Percentiles rank a stretch among this genome's conserved stretches.
Conservation (phyloP, 768 basidiomycete genomes). For the Phanerodontia chrysosporium region DNA sequence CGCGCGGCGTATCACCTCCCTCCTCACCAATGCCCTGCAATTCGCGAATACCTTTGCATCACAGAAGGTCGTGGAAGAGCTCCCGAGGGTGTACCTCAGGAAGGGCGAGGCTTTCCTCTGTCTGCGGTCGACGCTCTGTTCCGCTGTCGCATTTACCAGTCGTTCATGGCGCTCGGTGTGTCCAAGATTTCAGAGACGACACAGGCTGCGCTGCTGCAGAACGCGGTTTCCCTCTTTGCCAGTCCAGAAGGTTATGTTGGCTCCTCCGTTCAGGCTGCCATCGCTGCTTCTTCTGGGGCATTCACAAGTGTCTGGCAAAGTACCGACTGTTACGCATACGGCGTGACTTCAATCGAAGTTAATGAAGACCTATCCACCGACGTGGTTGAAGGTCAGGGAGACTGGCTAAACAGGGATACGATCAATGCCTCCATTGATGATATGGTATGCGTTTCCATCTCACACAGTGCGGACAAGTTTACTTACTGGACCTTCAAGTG, state of each 20-base stretch:
- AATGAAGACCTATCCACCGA: slow-evolving; percentile 33
- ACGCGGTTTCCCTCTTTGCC: slow-evolving; percentile 76
- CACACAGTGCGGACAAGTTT: background rate
- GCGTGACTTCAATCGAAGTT: slow-evolving; percentile 69
- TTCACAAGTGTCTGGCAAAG: slow-evolving; percentile 86
- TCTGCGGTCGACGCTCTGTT: slow-evolving; percentile 80
- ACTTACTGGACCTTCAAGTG: slow-evolving; percentile 36
- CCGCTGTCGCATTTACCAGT: slow-evolving; percentile 82
- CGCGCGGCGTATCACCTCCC: slow-evolving; percentile 78
- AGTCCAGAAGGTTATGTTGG: slow-evolving; percentile 82
- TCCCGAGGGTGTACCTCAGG: slow-evolving; percentile 29
- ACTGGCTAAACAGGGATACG: slow-evolving; percentile 57
- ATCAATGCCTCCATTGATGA: slow-evolving; percentile 78
- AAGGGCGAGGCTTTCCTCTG: slow-evolving; percentile 48
- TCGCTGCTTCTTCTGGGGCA: slow-evolving; percentile 77
- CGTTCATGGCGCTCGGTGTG: slow-evolving; percentile 79
- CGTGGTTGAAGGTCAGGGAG: slow-evolving; percentile 4
- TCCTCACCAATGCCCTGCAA: slow-evolving; percentile 85
- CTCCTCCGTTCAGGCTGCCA: slow-evolving; percentile 87
- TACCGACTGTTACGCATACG: slow-evolving; percentile 88
- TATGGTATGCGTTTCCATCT: slow-evolving; percentile 46
- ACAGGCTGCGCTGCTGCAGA: slow-evolving; percentile 78
- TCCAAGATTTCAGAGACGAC: slow-evolving; percentile 76
- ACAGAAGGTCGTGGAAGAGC: slow-evolving; percentile 65
- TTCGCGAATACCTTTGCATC: slow-evolving; percentile 84